A percentile compares a stretch with the other conserved stretches of the same genome.
These are phyloP conservation scores for Xylogone sp. DNA, from an alignment of 2,329 filamentous ascomycete genomes.

Conservation along the genomic window DNA sequence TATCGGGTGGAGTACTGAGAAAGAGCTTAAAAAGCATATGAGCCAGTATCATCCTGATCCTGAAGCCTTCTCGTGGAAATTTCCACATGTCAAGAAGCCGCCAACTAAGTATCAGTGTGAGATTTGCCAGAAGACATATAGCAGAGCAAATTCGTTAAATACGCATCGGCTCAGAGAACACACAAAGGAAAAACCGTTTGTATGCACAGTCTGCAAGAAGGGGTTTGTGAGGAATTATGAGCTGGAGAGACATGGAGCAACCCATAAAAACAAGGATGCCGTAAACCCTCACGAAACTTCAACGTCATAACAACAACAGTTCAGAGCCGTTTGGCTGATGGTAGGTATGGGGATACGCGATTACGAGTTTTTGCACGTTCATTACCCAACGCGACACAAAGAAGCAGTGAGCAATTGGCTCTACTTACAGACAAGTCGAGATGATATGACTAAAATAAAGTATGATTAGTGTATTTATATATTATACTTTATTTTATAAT, in stretches of 20 bases:
- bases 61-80: constrained; percentile 1
- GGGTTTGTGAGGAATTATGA: not conserved
- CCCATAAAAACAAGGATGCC: not conserved
- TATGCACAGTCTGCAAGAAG: not conserved
- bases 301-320: too few species aligned
- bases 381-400: too few species aligned
- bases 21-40: constrained; percentile 12
- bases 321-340: too few species aligned
- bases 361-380: too few species aligned
- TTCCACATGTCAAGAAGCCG: constrained; percentile 9
- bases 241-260: not conserved
- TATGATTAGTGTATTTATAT: too few species aligned
- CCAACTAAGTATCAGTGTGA: constrained; percentile 6
- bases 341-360: too few species aligned
- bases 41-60: constrained; percentile 9
- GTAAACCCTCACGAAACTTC: not conserved
- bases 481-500: too few species aligned
- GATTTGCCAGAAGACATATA: constrained; percentile 1
- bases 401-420: too few species aligned
- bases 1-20: constrained; percentile 9
- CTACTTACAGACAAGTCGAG: too few species aligned
- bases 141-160: not conserved
- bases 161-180: not conserved
- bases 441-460: too few species aligned
- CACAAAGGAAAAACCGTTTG: not conserved